Evolutionary conservation across 2,329 filamentous ascomycete genomes (phyloP).

Genomic region (Colletotrichum sp.): DNA sequence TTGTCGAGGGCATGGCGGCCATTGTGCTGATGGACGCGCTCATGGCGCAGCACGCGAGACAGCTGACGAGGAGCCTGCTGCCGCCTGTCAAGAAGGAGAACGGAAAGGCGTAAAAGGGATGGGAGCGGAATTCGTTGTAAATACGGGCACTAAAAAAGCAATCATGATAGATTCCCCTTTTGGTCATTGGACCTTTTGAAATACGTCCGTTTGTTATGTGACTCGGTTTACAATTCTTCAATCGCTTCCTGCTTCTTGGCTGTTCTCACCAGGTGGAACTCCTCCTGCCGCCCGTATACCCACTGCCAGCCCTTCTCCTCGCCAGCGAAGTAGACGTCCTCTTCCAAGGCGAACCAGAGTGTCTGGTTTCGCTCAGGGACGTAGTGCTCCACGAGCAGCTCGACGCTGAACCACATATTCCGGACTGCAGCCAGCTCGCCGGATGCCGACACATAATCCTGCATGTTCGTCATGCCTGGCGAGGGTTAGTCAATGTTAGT

Average conservation of each 20-base stretch:
- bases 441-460: conserved; percentile 49
- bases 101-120: neutral
- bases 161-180: conserved; percentile 10
- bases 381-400: conserved; percentile 53
- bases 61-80: conserved; percentile 27
- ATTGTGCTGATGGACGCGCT: conserved; percentile 87
- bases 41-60: conserved; percentile 76
- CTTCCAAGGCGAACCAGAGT: conserved; percentile 52
- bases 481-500: neutral
- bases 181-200: neutral
- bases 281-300: conserved; percentile 53
- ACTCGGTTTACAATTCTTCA: neutral
- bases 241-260: neutral
- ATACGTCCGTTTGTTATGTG: neutral
- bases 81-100: conserved; percentile 16
- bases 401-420: conserved; percentile 55
- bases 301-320: conserved; percentile 46
- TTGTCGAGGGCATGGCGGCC: conserved; percentile 91
- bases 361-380: conserved; percentile 49
- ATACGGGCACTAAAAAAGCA: conserved; percentile 12
- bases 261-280: conserved; percentile 42
- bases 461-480: conserved; percentile 55
- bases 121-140: neutral
- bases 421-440: conserved; percentile 51
- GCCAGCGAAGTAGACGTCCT: conserved; percentile 54